phyloP scores from a whole-genome alignment of 73 alveolate genomes.

The Stentor coeruleus region DNA sequence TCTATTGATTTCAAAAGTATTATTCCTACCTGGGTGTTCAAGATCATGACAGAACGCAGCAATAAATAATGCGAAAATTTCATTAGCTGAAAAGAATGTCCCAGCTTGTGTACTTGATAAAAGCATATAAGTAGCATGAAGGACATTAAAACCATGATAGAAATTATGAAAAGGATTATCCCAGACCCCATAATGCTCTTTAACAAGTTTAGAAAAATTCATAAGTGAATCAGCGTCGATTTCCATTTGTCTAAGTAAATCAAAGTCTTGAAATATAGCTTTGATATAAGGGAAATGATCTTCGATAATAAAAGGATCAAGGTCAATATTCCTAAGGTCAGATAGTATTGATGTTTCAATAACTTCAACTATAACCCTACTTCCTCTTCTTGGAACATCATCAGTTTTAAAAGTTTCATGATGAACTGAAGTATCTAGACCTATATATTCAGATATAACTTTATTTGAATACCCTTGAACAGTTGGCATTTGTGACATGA shows the following conservation, averaged over 20 bases:
- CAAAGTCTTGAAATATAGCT: slow-evolving; percentile 1
- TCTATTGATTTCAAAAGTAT: slow-evolving; percentile 35
- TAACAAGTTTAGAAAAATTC: background rate
- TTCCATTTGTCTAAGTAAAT: background rate
- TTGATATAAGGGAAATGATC: background rate
- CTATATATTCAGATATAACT: background rate
- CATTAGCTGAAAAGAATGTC: background rate
- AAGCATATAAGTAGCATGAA: background rate
- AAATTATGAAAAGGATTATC: background rate
- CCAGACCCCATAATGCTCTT: background rate
- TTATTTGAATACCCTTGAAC: background rate
- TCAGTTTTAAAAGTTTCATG: background rate
- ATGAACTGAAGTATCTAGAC: background rate
- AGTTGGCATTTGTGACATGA: background rate
- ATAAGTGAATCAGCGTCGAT: background rate
- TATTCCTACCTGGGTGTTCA: slow-evolving; percentile 51
- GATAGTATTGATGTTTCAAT: background rate
- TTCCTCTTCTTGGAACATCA: background rate
- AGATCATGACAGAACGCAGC: slow-evolving; percentile 48
- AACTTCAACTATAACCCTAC: background rate
- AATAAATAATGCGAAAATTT: background rate
- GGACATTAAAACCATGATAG: background rate
- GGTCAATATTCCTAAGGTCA: background rate
- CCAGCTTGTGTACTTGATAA: background rate
- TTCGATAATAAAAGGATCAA: background rate